Base-by-base conservation (phyloP, 352 stramenopile genomes). In the Pythium scleroteichum region DNA sequence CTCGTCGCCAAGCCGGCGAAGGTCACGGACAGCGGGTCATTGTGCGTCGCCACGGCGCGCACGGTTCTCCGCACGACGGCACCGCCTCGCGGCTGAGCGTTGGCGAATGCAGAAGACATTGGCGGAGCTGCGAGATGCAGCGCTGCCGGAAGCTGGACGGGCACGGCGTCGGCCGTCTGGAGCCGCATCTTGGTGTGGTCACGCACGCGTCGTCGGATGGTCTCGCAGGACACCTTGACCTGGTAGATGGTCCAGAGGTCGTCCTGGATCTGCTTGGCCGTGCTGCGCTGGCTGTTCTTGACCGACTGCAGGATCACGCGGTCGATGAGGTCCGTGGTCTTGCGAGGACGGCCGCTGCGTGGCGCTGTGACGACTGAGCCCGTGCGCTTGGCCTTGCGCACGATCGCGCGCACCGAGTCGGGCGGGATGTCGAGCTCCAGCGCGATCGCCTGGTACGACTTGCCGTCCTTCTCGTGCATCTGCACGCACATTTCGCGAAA, bases 281-380 rank as follows among this genome's bases (percentile, higher is more conserved):
- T 87, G 51, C 73, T 87, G 14, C 68, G 65, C 29, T 82, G 69
- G 53, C 79, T 85, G 8, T 68, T 63, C 33, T 70, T 78, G 13
- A 90, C 73, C 5, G 78, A 69, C 55, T 88, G 75, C 9, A 90
- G 55, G 52, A 90, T 90, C 27, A 90, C 76, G 19, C 75, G 72
- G 56, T 90, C 81, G 22, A 90, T 75, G 27, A 87, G 71, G 17
- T 75, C 73, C 32, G 64, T 87, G 4, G 81, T 90, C 58, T 88
- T 87, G 20, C 81, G 75, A n/a, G 81, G 81, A 1, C 78, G 75
- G 2, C 81, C 81, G 59, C 78, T 88, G 32, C 81, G 73, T 13
- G 76, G 78, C 1, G 75, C 77, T 12, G 75, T 80, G 10, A 56
- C 60, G 17, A 90, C 76, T 6, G 65, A 85, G 14, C 80, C 80